A percentile compares a stretch with the other conserved stretches of the same genome.
These are phyloP conservation scores for Ustilago shanxiensis DNA, from an alignment of 1,284 basidiomycete species.

Conservation along the genomic window DNA sequence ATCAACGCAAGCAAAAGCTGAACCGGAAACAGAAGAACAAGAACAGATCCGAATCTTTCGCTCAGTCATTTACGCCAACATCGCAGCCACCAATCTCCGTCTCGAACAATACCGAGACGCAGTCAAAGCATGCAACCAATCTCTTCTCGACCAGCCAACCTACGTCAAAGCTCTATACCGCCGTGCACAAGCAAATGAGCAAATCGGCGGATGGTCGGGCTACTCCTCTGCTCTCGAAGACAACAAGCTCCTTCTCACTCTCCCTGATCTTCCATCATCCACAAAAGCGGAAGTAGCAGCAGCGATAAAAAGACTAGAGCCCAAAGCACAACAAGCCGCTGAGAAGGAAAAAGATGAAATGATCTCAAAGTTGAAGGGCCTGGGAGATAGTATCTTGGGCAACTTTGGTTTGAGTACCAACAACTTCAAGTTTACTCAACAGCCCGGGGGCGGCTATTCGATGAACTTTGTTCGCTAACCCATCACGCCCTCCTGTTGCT, in stretches of 20 bases:
- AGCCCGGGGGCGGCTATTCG: constrained; percentile 84
- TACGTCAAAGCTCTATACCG: constrained; percentile 91
- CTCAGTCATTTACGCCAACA: constrained; percentile 77
- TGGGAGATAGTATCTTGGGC: constrained; percentile 87
- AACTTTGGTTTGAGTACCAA: constrained; percentile 70
- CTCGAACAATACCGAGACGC: constrained; percentile 75
- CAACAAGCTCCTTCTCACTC: constrained; percentile 78
- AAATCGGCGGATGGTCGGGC: constrained; percentile 83
- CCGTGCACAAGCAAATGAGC: constrained; percentile 85
- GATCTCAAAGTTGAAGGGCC: constrained; percentile 89
- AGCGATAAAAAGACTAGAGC: constrained; percentile 71
- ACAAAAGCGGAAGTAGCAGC: constrained; percentile 67
- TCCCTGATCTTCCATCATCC: constrained; percentile 76
- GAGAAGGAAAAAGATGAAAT: constrained; percentile 92
- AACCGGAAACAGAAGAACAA: constrained; percentile 37
- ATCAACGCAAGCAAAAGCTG: background rate
- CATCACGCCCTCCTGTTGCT: no score
- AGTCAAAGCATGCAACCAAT: constrained; percentile 80
- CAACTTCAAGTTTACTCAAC: constrained; percentile 90
- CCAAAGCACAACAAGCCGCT: constrained; percentile 80
- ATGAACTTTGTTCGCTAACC: constrained; percentile 78
- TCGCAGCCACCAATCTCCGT: constrained; percentile 83
- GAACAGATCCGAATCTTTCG: constrained; percentile 40
- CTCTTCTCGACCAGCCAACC: constrained; percentile 83
- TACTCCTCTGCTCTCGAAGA: constrained; percentile 81